Evolutionary conservation across 2,329 filamentous ascomycete genomes (phyloP), one percentile per base, ranked within the genome.

Genomic region (Anthostomella pinea): DNA sequence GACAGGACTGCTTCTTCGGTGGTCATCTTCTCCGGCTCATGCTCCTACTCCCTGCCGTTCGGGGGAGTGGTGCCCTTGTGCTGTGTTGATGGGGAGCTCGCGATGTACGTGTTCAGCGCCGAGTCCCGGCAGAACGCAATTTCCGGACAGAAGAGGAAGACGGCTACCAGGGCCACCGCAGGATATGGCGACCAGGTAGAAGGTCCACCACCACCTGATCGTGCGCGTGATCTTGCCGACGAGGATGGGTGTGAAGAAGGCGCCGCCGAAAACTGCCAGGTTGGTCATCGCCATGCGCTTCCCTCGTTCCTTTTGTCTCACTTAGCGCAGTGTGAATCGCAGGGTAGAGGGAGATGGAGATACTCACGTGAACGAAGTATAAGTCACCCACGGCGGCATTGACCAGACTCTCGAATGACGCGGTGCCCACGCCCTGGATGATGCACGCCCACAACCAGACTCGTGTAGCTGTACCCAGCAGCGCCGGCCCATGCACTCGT

Each of bases 371-470:
- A 17, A 96, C 88, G 61, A 83, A 93, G 64, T 91, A 96, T 33
- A 97, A 60, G 60, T 97, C 91, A 25, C 89, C 91, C 6, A 96
- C 86, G 31, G 81, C 83, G 1, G 87, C 87, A 62, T 95, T 95
- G 39, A 96, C 83, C 16, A 96, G 68, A 1, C 87, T 86, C 64
- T 97, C 91, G 49, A 93, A 96, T 0, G 91, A 90, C 7, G 89
- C 89, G 13, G 89, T 73, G 0, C 85, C 89, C 27, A 96, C 75
- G 14, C 91, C 91, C 62, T 96, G 91, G 38, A 95, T 77, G 33
- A 95, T 76, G 9, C 91, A 75, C 9, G 91, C 84, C 65, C 81
- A 87, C 4, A 93, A 58, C n/a, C 42, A 96, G 69, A 54, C 80
- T 87, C 11, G 66, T 69, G 60, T 94, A 93, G 59, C 79, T 79